A percentile compares a stretch with the other conserved stretches of the same genome.
phyloP scores from a whole-genome alignment of 2,329 filamentous ascomycete species.

The Dactylellina leptospora region DNA sequence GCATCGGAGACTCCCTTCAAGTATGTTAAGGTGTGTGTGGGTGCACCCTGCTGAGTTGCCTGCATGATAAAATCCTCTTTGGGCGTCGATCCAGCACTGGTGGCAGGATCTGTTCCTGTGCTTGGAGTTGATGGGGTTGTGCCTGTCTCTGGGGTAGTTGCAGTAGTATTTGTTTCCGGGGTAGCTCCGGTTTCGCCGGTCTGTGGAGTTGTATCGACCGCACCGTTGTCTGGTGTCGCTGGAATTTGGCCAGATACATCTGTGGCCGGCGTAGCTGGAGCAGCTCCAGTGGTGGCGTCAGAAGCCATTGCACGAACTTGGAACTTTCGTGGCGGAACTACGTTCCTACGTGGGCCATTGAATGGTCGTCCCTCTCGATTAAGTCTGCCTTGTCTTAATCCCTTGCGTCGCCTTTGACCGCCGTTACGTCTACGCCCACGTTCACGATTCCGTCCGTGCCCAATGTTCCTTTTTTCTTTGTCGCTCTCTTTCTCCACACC shows the following conservation, averaged over 20 bases:
- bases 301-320: background rate
- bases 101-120: background rate
- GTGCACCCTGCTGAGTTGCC: conserved; percentile 1
- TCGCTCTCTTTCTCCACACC: background rate
- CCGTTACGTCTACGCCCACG: too few relatives aligned
- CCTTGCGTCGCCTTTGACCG: too few relatives aligned
- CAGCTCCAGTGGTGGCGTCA: background rate
- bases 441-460: too few relatives aligned
- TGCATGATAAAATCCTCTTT: conserved; percentile 8
- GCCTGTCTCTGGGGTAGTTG: background rate
- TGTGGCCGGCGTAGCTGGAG: too few relatives aligned
- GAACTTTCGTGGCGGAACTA: too few relatives aligned
- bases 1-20: background rate
- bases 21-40: background rate
- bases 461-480: background rate
- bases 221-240: background rate
- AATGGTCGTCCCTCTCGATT: too few relatives aligned
- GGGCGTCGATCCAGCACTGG: background rate
- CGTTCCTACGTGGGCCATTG: background rate
- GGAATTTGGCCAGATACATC: too few relatives aligned
- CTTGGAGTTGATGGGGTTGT: too few relatives aligned
- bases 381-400: too few relatives aligned
- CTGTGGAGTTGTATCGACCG: too few relatives aligned
- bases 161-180: background rate
- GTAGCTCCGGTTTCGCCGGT: too few relatives aligned